Evolutionary conservation across 2,329 filamentous ascomycete genomes (phyloP), one percentile per base, ranked within the genome.

Genomic region (Paraphoma sp.): DNA sequence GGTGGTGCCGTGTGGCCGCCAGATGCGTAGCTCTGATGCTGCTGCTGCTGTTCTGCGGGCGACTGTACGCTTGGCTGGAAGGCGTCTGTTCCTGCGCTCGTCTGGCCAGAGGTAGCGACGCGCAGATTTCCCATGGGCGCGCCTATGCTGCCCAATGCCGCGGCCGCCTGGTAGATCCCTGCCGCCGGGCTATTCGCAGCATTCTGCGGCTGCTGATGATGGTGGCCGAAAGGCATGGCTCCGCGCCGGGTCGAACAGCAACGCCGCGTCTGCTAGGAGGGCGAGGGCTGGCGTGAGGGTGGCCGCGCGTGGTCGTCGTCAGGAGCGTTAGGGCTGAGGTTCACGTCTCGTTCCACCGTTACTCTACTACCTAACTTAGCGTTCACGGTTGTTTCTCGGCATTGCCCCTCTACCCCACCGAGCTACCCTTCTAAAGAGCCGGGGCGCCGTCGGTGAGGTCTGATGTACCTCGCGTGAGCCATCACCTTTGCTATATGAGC

Each of bases 81-180:
- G 50, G 75, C 74, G 63, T 82, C 81, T 23, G 78, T 80, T 50
- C 78, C 79, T 31, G 79, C 77, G 29, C 68, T 70, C 18, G 79
- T 81, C 10, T 76, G 78, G 48, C 75, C 75, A 52, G 74, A 73
- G 29, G 77, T 76, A 51, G 75, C 74, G 43, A 68, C 59, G 43
- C 77, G 72, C 57, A 78, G 71, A 64, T 78, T 77, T 42, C 74
- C 76, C 53, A 71, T 70, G 46, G 80, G 79, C 58, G 78, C 75
- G 59, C 77, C 81, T 58, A 82, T 79, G 56, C 79, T 79, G 70
- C 78, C 80, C 67, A 83, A 67, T 48, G 79, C 75, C 60, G 80
- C 78, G 30, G 79, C 77, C 23, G 80, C 77, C 49, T 79, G 77
- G 60, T 77, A 80, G 61, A 84, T 76, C 59, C 80, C 77, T 52